These are phyloP conservation scores for Stromatinia cepivora DNA, from an alignment of 2,329 filamentous ascomycete species.

Conservation along the genomic window DNA sequence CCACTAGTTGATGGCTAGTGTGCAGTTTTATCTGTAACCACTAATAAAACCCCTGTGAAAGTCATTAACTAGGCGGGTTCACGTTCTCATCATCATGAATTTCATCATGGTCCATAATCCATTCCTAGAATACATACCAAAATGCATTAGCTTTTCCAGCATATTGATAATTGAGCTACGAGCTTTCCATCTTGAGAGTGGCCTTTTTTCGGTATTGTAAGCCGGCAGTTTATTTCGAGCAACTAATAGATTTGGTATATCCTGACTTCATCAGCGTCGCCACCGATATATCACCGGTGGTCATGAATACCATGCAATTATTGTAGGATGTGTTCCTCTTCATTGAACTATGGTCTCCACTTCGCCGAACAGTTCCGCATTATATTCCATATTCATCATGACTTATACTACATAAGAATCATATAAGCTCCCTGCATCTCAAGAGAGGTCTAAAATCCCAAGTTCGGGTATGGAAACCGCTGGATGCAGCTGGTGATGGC, in stretches of 20 bases:
- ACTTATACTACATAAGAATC: background rate
- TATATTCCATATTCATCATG: background rate
- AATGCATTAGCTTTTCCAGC: background rate
- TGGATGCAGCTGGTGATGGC: conserved; percentile 12
- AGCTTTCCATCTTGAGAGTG: background rate
- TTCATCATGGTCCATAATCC: conserved; percentile 1
- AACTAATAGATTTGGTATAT: background rate
- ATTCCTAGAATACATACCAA: background rate
- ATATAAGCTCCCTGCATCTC: background rate
- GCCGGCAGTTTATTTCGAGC: background rate
- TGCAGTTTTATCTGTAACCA: background rate
- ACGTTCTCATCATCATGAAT: background rate
- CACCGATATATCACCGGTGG: background rate
- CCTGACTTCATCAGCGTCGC: background rate
- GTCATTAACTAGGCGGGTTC: background rate
- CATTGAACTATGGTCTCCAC: background rate
- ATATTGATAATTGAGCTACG: conserved; percentile 1
- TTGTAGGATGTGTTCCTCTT: background rate
- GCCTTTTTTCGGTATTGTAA: background rate
- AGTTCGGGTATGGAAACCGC: conserved; percentile 12
- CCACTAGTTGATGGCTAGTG: background rate
- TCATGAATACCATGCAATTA: background rate
- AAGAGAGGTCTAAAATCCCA: background rate
- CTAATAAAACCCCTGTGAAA: background rate
- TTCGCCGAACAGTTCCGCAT: background rate